Percentiles rank a stretch among this genome's conserved stretches.
Conservation (phyloP, 768 basidiomycete species). For the Lactifluus subvellereus region DNA sequence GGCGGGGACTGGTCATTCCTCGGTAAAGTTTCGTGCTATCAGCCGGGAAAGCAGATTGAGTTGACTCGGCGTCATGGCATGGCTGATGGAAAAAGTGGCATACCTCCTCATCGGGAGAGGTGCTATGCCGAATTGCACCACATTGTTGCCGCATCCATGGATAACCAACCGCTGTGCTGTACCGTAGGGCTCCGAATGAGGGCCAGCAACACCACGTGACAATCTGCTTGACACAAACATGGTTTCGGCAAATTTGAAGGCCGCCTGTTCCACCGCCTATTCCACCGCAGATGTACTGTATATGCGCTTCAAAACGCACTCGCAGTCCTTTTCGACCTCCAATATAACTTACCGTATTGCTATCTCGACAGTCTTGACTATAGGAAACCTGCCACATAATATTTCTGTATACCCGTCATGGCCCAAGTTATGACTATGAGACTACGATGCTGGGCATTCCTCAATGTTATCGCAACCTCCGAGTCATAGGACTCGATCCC, state of each 20-base stretch:
- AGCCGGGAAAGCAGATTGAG: constrained; percentile 1
- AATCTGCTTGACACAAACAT: too few relatives aligned
- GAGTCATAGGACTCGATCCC: constrained; percentile 5
- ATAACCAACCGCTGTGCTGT: constrained; percentile 26
- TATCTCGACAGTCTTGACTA: background rate
- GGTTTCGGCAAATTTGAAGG: too few relatives aligned
- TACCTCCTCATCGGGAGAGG: constrained; percentile 34
- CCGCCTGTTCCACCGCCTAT: too few relatives aligned
- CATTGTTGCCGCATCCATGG: constrained; percentile 42
- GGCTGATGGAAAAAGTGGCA: constrained; percentile 5
- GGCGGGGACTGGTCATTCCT: constrained; percentile 32
- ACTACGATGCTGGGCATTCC: constrained; percentile 5
- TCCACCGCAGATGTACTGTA: too few relatives aligned
- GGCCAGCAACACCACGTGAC: too few relatives aligned
- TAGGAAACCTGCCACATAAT: background rate
- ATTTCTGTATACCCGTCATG: background rate
- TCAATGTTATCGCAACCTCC: constrained; percentile 10
- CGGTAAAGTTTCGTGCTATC: constrained; percentile 28
- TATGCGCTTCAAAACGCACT: background rate
- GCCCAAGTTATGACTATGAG: constrained; percentile 16
- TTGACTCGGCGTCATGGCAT: background rate
- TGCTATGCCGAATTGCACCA: constrained; percentile 32
- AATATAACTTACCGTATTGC: constrained; percentile 10
- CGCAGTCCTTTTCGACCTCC: constrained; percentile 1
- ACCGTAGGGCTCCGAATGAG: constrained; percentile 21